Evolutionary conservation across 23 red algal species (phyloP).

Genomic region (Agarophyton chilense): DNA sequence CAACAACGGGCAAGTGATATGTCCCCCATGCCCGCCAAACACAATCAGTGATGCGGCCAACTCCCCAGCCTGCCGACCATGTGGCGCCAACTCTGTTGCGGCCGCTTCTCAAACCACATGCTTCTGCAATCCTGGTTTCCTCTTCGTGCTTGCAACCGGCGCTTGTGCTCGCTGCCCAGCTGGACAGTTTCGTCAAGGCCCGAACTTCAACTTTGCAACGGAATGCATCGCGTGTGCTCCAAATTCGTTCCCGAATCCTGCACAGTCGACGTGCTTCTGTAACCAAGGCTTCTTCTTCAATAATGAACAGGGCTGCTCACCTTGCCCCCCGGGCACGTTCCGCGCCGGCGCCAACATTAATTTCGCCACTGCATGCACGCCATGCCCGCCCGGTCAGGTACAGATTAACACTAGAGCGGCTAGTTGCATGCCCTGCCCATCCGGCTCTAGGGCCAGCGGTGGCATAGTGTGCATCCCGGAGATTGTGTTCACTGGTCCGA

Average conservation of each 20-base stretch:
- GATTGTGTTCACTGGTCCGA: not conserved
- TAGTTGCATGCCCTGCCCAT: not conserved
- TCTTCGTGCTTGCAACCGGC: not conserved
- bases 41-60: not conserved
- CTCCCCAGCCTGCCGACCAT: not conserved
- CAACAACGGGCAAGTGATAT: not conserved
- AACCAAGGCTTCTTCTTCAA: conserved; percentile 25
- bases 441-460: not conserved
- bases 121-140: conserved; percentile 14
- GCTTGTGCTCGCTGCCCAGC: not conserved
- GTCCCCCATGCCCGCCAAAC: not conserved
- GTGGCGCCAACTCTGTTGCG: not conserved
- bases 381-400: not conserved
- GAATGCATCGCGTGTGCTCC: not conserved
- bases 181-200: not conserved
- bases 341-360: conserved; percentile 11
- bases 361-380: conserved; percentile 1
- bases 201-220: conserved; percentile 1
- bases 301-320: not conserved
- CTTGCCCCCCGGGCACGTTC: conserved; percentile 17
- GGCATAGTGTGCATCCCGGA: not conserved
- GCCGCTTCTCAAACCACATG: not conserved
- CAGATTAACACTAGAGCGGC: not conserved
- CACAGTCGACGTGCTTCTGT: conserved; percentile 2
- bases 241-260: not conserved